Evolutionary conservation across 2,329 filamentous ascomycete species (phyloP).

Genomic region (Bipolaris bicolor): DNA sequence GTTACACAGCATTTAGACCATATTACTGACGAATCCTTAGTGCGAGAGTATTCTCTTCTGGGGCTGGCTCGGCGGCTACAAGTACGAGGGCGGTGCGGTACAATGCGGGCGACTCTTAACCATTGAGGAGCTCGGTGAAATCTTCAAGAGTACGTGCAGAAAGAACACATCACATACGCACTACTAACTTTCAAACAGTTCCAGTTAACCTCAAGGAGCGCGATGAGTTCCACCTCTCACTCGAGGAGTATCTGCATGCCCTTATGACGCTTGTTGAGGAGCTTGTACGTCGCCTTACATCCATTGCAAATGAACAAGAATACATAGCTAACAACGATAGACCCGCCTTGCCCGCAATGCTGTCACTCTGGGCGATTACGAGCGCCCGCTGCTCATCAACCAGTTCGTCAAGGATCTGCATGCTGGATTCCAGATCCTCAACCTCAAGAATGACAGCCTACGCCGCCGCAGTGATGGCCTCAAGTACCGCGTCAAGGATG

Average conservation of each 20-base stretch:
- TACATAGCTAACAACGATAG: slow-evolving; percentile 43
- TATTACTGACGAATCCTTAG: slow-evolving; percentile 43
- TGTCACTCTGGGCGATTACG: slow-evolving; percentile 88
- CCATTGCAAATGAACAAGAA: too few species aligned
- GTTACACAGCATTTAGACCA: neutral
- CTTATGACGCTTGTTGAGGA: slow-evolving; percentile 89
- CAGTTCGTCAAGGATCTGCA: slow-evolving; percentile 94
- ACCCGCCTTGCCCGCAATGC: slow-evolving; percentile 90
- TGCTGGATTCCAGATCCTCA: slow-evolving; percentile 94
- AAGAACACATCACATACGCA: slow-evolving; percentile 2
- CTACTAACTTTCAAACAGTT: slow-evolving; percentile 59
- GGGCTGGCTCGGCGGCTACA: slow-evolving; percentile 81
- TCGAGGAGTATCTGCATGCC: slow-evolving; percentile 94
- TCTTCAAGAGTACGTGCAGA: slow-evolving; percentile 69
- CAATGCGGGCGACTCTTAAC: slow-evolving; percentile 73
- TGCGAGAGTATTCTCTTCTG: slow-evolving; percentile 64
- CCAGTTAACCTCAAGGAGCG: slow-evolving; percentile 88
- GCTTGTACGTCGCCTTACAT: slow-evolving; percentile 58
- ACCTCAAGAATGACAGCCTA: slow-evolving; percentile 93
- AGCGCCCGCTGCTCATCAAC: slow-evolving; percentile 84
- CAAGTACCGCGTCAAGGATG: slow-evolving; percentile 97
- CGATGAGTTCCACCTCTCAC: slow-evolving; percentile 92
- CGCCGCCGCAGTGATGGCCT: slow-evolving; percentile 88
- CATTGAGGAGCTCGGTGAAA: slow-evolving; percentile 82
- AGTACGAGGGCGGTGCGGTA: slow-evolving; percentile 57